Percentiles rank a stretch among this genome's conserved stretches.
Evolutionary conservation across 495 filamentous ascomycete species (phyloP).

Genomic region (Penicillium nucicola): DNA sequence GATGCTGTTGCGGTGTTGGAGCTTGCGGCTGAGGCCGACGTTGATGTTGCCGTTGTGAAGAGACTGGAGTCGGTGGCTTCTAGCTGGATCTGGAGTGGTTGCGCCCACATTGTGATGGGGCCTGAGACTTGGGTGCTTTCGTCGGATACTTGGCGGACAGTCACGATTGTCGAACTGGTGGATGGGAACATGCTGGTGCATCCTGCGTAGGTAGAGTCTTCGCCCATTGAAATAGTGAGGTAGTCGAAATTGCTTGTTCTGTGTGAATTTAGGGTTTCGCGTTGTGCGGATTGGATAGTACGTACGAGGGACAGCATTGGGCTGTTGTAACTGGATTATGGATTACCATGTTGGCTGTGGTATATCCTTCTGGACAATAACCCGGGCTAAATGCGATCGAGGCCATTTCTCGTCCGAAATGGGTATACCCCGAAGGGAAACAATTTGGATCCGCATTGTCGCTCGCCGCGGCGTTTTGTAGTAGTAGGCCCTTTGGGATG

Average conservation of each 20-base stretch:
- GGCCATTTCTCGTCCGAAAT: not conserved
- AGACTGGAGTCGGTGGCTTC: conserved; percentile 5
- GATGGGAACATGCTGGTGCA: conserved; percentile 3
- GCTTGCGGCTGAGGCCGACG: not conserved
- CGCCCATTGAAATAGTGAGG: not conserved
- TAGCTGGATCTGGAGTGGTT: conserved; percentile 15
- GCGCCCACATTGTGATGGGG: conserved; percentile 27
- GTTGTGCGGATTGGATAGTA: too few relatives aligned
- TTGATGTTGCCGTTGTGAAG: conserved; percentile 3
- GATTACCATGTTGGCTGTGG: conserved; percentile 11
- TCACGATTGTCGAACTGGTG: conserved; percentile 3
- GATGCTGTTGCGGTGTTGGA: not conserved
- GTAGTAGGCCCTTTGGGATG: conserved; percentile 6
- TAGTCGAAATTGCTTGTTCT: not conserved
- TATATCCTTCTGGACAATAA: conserved; percentile 18
- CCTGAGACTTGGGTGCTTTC: conserved; percentile 9
- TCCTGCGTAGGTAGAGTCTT: not conserved
- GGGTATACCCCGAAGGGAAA: conserved; percentile 12
- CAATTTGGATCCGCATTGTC: conserved; percentile 4
- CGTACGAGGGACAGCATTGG: conserved; percentile 18
- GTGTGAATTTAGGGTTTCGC: not conserved
- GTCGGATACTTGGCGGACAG: not conserved
- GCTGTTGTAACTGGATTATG: conserved; percentile 9
- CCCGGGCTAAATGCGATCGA: conserved; percentile 14
- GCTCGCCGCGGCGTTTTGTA: conserved; percentile 15